Evolutionary conservation across 495 filamentous ascomycete species (phyloP), one percentile per base, ranked within the genome.

Genomic region (Cercophora sp.): DNA sequence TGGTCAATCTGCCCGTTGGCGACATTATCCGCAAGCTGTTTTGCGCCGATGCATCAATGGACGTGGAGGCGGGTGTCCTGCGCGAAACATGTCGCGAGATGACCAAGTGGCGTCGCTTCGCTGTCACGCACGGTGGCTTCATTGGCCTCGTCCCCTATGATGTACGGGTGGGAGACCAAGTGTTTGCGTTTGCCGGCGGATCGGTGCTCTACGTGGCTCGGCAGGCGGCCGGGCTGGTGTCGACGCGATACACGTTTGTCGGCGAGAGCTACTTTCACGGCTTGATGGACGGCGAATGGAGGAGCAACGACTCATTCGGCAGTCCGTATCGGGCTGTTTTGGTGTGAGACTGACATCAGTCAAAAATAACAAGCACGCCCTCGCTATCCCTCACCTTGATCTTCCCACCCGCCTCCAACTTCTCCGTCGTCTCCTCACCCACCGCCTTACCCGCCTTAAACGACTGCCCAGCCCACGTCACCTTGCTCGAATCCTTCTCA

Each of bases 391-490:
- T 32, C 1, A 61, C 48, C 5, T 15, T 15, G 26, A 58, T 40
- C 31, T 22, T 37, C 40, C 43, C 52, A 10, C 18, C 13, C 18
- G 35, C 8, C 31, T 4, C 47, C 16, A 61, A 18, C 11, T 8
- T 47, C 43, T 61, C 59, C 1, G 52, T 48, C 16, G 13, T 37
- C 3, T 50, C 16, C 20, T 55, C 41, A 16, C 59, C 59, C 8
- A 55, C 51, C 11, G 55, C 52, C 25, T 18, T 32, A 9, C 55
- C 59, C 27, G 50, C 23, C 48, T 48, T 31, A 29, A 61, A 61
- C 18, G 59, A 61, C 55, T 61, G 59, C 8, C 59, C 55, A 0
- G 59, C 59, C 59, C 55, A 58, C 3, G 48, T 61, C 16, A 61
- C 55, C 44, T 51, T 61, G 4, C 42, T 52, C 15, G 55, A 13